Evolutionary conservation across 495 filamentous ascomycete species (phyloP).

Genomic region (Xylona heveae): DNA sequence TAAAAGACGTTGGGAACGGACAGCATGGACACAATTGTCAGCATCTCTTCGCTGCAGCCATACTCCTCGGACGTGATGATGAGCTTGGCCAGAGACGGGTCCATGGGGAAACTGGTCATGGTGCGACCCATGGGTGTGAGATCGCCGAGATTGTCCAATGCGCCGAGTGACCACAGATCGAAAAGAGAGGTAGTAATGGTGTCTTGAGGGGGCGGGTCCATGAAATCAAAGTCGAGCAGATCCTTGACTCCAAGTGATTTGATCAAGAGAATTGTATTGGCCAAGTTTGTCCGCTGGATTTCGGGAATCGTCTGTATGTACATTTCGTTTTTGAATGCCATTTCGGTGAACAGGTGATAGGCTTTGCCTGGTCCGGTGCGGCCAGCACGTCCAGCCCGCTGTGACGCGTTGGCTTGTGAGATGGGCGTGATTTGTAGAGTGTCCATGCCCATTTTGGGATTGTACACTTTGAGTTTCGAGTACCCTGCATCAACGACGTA

Average conservation of each 20-base stretch:
- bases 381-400: conserved; percentile 84
- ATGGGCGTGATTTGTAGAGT: conserved; percentile 96
- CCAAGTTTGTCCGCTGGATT: conserved; percentile 89
- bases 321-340: conserved; percentile 87
- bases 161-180: conserved; percentile 93
- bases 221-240: conserved; percentile 93
- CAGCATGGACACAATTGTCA: conserved; percentile 96
- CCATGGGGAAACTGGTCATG: conserved; percentile 98
- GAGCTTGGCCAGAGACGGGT: conserved; percentile 82
- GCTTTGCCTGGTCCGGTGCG: conserved; percentile 92
- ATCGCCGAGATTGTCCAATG: conserved; percentile 82
- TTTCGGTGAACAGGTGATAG: conserved; percentile 84
- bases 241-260: conserved; percentile 93
- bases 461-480: conserved; percentile 97
- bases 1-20: conserved; percentile 95
- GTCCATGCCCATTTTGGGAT: conserved; percentile 98
- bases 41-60: conserved; percentile 89
- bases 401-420: conserved; percentile 86
- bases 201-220: conserved; percentile 97
- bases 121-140: conserved; percentile 68
- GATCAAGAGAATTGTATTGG: conserved; percentile 82
- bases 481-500: conserved; percentile 94
- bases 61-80: conserved; percentile 78
- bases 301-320: conserved; percentile 97
- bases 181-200: conserved; percentile 95